These are phyloP conservation scores for Ceriops zippeliana DNA, from an alignment of 345 rosid genomes.

Conservation along the genomic window DNA sequence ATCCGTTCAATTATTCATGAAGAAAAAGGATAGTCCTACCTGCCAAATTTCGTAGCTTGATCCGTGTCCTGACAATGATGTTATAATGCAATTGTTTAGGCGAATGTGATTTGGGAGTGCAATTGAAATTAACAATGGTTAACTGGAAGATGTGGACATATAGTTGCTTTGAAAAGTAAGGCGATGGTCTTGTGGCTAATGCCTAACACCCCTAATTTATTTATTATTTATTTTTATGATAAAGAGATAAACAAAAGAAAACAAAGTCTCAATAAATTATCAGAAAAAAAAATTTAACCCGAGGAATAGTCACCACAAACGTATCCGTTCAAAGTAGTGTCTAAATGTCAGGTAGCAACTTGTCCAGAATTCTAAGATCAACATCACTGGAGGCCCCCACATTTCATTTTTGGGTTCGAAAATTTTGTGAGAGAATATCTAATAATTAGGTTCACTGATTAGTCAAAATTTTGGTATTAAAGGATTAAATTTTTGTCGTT, in stretches of 20 bases:
- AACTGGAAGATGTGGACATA: neutral
- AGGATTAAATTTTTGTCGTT: constrained; percentile 21
- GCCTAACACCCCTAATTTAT: too few relatives aligned
- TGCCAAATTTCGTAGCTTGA: neutral
- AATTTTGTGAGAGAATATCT: neutral
- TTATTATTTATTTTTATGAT: too few relatives aligned
- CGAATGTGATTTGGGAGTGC: neutral
- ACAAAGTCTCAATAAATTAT: too few relatives aligned
- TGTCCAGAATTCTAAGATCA: too few relatives aligned
- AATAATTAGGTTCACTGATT: neutral
- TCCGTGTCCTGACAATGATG: neutral
- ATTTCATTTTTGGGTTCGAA: neutral
- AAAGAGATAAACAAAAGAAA: too few relatives aligned
- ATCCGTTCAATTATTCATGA: neutral
- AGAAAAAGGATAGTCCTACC: neutral
- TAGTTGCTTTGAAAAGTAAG: too few relatives aligned
- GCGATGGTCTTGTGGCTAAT: too few relatives aligned
- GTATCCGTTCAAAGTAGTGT: too few relatives aligned
- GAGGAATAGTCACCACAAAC: too few relatives aligned
- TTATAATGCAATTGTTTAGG: neutral
- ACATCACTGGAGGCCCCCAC: too few relatives aligned
- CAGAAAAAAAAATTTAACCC: too few relatives aligned
- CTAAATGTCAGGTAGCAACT: too few relatives aligned
- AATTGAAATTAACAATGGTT: neutral
- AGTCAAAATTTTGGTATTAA: constrained; percentile 14